Evolutionary conservation across 2,329 filamentous ascomycete genomes (phyloP).

Genomic region (Phyllosticta citriasiana): DNA sequence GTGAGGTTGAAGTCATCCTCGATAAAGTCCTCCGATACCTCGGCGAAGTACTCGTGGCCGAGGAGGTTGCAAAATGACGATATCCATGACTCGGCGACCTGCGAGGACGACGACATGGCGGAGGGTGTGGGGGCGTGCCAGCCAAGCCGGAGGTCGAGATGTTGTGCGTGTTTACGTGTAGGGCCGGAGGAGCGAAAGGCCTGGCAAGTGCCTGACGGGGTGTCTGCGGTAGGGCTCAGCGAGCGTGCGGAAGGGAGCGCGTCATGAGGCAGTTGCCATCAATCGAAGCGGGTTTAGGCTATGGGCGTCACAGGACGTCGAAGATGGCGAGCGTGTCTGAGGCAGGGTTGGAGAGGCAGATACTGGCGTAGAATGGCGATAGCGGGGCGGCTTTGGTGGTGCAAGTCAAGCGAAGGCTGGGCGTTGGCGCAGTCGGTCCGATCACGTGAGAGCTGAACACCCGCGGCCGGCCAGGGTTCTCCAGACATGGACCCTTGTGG

Average conservation of each 20-base stretch:
- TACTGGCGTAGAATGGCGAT: constrained; percentile 4
- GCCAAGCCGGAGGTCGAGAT: not conserved
- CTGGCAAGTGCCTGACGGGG: constrained; percentile 9
- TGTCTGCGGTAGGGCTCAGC: constrained; percentile 4
- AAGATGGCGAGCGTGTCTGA: not conserved
- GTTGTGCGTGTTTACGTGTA: constrained; percentile 1
- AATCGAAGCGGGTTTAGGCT: not conserved
- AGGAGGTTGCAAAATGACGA: constrained; percentile 91
- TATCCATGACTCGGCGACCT: constrained; percentile 84
- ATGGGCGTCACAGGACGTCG: not conserved
- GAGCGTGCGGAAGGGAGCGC: constrained; percentile 2
- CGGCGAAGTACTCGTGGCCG: constrained; percentile 97
- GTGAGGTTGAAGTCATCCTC: constrained; percentile 99
- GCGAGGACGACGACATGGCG: constrained; percentile 47
- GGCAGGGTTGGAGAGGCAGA: constrained; percentile 3
- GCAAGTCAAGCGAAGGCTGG: constrained; percentile 5
- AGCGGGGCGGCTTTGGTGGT: constrained; percentile 8
- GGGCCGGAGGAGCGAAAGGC: not conserved
- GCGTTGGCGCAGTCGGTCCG: not conserved
- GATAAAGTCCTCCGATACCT: constrained; percentile 98
- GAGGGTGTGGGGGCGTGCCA: not conserved
- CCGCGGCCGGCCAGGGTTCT: not conserved
- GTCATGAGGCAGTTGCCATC: constrained; percentile 8
- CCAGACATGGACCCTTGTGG: too few relatives aligned
- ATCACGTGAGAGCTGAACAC: not conserved